Evolutionary conservation across 495 filamentous ascomycete genomes (phyloP).

Genomic region (Penicillium paxilli): DNA sequence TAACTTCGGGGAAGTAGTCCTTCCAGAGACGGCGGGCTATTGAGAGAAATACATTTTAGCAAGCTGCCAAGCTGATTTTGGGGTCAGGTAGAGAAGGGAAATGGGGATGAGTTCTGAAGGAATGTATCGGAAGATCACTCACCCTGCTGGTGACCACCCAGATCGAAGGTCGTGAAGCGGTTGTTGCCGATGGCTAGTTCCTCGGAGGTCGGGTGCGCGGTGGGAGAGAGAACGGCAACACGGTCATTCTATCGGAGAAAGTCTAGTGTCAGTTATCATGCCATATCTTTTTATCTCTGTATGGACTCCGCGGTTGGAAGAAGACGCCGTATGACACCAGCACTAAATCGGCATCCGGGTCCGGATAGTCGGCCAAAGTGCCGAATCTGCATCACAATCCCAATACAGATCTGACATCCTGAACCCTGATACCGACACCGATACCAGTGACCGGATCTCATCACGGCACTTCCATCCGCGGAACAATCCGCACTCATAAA

Average conservation of each 20-base stretch:
- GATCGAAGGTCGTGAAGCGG: conserved; percentile 95
- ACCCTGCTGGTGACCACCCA: conserved; percentile 97
- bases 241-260: conserved; percentile 74
- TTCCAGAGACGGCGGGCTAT: conserved; percentile 94
- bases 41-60: not conserved
- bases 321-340: not conserved
- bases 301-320: not conserved
- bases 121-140: conserved; percentile 33
- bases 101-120: not conserved
- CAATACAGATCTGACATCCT: too few relatives aligned
- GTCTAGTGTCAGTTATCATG: conserved; percentile 5
- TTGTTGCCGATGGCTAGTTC: conserved; percentile 96
- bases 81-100: not conserved
- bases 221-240: conserved; percentile 89
- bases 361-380: too few relatives aligned
- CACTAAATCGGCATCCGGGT: not conserved
- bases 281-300: not conserved
- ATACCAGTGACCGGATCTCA: not conserved
- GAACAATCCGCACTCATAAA: not conserved
- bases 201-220: conserved; percentile 89
- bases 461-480: not conserved
- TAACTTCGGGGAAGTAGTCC: conserved; percentile 98
- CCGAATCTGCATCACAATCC: too few relatives aligned
- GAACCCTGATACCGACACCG: not conserved
- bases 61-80: not conserved